Evolutionary conservation across 164 flowering plant genomes (phyloP), one percentile per base, ranked within the genome.

Genomic region (Liquidambar formosana): DNA sequence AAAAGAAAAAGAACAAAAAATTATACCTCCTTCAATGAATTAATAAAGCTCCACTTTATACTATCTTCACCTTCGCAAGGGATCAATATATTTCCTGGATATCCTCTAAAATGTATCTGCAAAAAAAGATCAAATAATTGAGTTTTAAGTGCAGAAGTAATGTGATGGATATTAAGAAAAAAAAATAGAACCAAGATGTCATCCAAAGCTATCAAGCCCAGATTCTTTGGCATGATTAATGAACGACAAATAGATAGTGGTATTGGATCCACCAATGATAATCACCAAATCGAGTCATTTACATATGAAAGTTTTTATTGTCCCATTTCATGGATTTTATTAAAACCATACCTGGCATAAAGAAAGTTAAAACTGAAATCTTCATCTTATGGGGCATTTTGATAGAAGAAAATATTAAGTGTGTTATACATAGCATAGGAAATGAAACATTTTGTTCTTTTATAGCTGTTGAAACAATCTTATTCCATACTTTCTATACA

Each of bases 21-120:
- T n/a, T 63, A 25, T 19, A 66, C 99, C 97, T 95, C 99, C 80
- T 96, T 96, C 80, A 96, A 72, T 63, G 97, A 87, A 77, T 96
- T 96, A 66, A 96, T 91, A 72, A 88, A 93, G 85, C 88, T 93
- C 97, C 98, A 93, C 71, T 96, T 96, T 10, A 92, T 80, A 81
- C 89, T 84, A 22, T 96, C 98, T 85, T 93, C 99, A 63, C 93
- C 95, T 74, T 93, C 97, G 70, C 94, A 96, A 8, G 99, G 98
- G 26, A 81, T 81, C 79, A 96, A 84, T 64, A 84, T 61, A 73
- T 82, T 86, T 16, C 71, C 78, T 0, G 99, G 99, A 76, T 90
- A 96, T 70, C 97, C 97, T 79, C 97, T 86, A 74, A 93, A 96
- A 87, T 91, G 98, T 28, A 93, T 89, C 99, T 93, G 84, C 67